Base-by-base conservation (phyloP, 192 early-diverging fungal genomes). In the Spinellus fusiger region DNA sequence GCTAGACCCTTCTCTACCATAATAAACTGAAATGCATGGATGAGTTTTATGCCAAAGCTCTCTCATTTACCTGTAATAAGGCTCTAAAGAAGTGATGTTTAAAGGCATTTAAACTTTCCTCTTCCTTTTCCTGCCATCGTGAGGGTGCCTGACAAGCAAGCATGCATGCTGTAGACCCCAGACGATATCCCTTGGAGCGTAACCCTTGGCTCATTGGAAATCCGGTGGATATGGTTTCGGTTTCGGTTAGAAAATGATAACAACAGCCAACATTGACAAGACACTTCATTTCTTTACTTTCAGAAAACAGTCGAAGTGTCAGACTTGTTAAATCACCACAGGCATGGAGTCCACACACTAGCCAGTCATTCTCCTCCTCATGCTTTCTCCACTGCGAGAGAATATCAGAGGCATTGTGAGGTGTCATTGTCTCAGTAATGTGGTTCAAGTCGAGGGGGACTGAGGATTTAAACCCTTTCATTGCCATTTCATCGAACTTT, bases 241-340 rank as follows among this genome's bases (percentile, higher is more conserved):
- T 33, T 5, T 91, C 88, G 0, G 89, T 75, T 13, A 94, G 74
- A 63, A 77, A 80, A 71, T 95, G 91, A 70, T 95, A 93, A 70
- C 93, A 95, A 75, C 93, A 93, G 3, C 88, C 86, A 15, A 91
- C 88, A 46, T 79, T 77, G 16, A 85, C 86, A 23, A 91, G 64
- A 28, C 77, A 75, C 8, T 31, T 29, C 8, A 68, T 74, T 12
- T 82, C 81, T 5, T 76, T 63, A 18, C 74, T 78, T 56, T 80
- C 73, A 10, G 78, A 71, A 63, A 84, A 91, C 22, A 82, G 58
- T 47, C 80, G 76, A 10, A 93, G 73, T 69, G 91, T 82, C 0
- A 84, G 80, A 32, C 84, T 84, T 5, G 88, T 80, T 55, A 95
- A 65, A 60, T 93, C 85, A 6, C 93, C 93, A 61, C 93, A 95